These are phyloP conservation scores for Arabidopsis lyrata DNA, from an alignment of 441 rosid species.

Conservation along the genomic window DNA sequence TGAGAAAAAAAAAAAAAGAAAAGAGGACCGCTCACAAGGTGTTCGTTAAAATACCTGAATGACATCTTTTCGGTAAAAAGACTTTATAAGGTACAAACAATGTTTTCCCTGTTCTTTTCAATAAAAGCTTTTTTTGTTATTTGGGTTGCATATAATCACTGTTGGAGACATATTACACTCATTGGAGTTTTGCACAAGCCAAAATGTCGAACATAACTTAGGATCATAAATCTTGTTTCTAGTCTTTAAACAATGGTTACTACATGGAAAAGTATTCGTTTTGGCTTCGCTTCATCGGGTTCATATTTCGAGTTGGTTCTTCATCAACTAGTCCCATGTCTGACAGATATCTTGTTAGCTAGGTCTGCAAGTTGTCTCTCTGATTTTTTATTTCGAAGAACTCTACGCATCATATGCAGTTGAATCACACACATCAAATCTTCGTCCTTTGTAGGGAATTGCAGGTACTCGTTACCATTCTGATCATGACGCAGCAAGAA, in stretches of 20 bases:
- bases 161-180: background rate
- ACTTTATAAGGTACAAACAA: constrained; percentile 32
- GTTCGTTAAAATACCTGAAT: constrained; percentile 1
- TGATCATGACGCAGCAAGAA: constrained; percentile 23
- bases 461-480: constrained; percentile 4
- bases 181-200: background rate
- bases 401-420: background rate
- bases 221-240: constrained; percentile 1
- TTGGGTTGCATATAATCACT: background rate
- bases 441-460: background rate
- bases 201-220: constrained; percentile 2
- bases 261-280: too few relatives aligned
- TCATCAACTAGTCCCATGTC: background rate
- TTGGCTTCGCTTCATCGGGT: background rate
- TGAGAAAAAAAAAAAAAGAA: constrained; percentile 14
- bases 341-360: background rate
- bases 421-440: constrained; percentile 16
- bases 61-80: background rate
- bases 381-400: background rate
- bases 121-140: background rate
- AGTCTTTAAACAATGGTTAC: too few relatives aligned
- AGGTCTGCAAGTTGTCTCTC: background rate
- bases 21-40: constrained; percentile 19
- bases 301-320: background rate
- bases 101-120: background rate